phyloP scores from a whole-genome alignment of 805 yeast species.

The Tetrapisispora phaffii region DNA sequence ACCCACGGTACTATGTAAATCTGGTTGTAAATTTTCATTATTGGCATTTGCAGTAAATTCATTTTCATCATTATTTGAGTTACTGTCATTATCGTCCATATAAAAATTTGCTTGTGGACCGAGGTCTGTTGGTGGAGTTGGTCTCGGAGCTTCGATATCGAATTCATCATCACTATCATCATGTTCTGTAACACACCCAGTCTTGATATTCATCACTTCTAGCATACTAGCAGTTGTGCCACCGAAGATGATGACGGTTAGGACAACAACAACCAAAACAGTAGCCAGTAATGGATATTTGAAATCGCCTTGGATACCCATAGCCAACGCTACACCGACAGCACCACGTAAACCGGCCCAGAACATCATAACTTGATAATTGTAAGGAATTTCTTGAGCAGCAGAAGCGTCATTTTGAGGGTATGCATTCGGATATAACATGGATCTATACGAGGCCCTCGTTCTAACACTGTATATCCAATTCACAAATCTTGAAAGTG shows the following conservation, averaged over 20 bases:
- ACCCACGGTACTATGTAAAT: not conserved
- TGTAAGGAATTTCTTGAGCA: slow-evolving; percentile 87
- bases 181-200: slow-evolving; percentile 76
- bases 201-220: slow-evolving; percentile 83
- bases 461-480: slow-evolving; percentile 59
- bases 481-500: slow-evolving; percentile 75
- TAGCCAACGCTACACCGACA: slow-evolving; percentile 96
- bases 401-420: slow-evolving; percentile 6
- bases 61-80: not conserved
- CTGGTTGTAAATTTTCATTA: not conserved
- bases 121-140: not conserved
- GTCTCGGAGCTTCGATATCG: slow-evolving; percentile 68
- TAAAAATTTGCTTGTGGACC: not conserved
- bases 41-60: not conserved
- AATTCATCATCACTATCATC: slow-evolving; percentile 87
- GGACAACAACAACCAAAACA: slow-evolving; percentile 88
- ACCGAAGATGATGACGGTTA: slow-evolving; percentile 92
- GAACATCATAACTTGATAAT: slow-evolving; percentile 96
- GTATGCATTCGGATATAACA: not conserved
- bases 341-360: slow-evolving; percentile 99
- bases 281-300: slow-evolving; percentile 86
- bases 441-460: slow-evolving; percentile 35
- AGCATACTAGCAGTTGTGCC: slow-evolving; percentile 98
- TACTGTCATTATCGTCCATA: slow-evolving; percentile 14
- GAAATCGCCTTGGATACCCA: slow-evolving; percentile 92